Conservation (phyloP, 106 monocot species). For the Hemerocallis citrina region DNA sequence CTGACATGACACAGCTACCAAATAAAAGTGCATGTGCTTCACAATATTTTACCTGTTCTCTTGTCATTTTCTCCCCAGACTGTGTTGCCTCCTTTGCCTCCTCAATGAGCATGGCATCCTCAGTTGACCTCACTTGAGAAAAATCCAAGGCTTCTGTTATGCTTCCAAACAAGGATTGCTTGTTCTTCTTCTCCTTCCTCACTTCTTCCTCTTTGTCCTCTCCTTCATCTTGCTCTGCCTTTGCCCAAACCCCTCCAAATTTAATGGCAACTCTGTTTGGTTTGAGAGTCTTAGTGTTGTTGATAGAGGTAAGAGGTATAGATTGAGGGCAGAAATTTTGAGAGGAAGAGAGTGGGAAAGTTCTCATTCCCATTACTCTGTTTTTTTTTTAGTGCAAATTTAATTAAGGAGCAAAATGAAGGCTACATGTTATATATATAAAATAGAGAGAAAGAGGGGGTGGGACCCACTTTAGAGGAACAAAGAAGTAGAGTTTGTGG, state of each 20-base stretch:
- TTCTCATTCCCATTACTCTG: slow-evolving; percentile 27
- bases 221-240: slow-evolving; percentile 14
- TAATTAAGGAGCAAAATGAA: not conserved
- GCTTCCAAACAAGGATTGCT: slow-evolving; percentile 68
- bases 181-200: slow-evolving; percentile 13
- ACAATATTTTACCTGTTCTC: slow-evolving; percentile 62
- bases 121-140: slow-evolving; percentile 69
- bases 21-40: too few relatives aligned
- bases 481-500: not conserved
- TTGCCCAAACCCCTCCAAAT: slow-evolving; percentile 25
- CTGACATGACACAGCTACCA: too few relatives aligned
- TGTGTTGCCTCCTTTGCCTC: slow-evolving; percentile 70
- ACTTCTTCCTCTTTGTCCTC: slow-evolving; percentile 9
- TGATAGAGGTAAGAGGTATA: not conserved
- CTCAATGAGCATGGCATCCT: slow-evolving; percentile 77
- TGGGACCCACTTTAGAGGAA: too few relatives aligned
- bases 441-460: too few relatives aligned
- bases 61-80: slow-evolving; percentile 71
- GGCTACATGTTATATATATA: not conserved
- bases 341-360: slow-evolving; percentile 46
- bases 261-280: slow-evolving; percentile 3
- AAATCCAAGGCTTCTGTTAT: slow-evolving; percentile 85
- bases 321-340: slow-evolving; percentile 26
- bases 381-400: not conserved
- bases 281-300: slow-evolving; percentile 11